Conservation (phyloP, 2,329 filamentous ascomycete genomes). For the Lithohypha guttulata region DNA sequence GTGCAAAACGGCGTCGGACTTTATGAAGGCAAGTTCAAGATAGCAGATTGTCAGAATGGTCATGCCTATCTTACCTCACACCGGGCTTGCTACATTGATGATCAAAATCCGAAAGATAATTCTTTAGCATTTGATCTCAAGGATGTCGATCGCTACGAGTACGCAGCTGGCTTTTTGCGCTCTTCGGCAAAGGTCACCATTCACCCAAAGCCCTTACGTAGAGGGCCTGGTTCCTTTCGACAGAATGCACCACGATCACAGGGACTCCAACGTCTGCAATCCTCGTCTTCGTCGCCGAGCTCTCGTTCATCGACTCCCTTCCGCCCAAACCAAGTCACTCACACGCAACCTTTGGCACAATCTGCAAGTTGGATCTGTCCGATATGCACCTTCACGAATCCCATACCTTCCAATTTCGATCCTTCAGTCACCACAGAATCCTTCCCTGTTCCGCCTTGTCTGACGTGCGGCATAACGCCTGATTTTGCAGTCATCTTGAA, state of each 20-base stretch:
- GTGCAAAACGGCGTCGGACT: slow-evolving; percentile 95
- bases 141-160: slow-evolving; percentile 81
- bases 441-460: slow-evolving; percentile 72
- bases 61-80: slow-evolving; percentile 95
- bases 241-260: slow-evolving; percentile 28
- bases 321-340: slow-evolving; percentile 7
- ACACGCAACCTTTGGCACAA: neutral
- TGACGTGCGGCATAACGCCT: slow-evolving; percentile 90
- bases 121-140: slow-evolving; percentile 80
- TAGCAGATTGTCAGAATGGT: slow-evolving; percentile 86
- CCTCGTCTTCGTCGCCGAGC: slow-evolving; percentile 24
- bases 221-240: slow-evolving; percentile 42
- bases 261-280: slow-evolving; percentile 13
- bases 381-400: slow-evolving; percentile 91
- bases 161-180: slow-evolving; percentile 89
- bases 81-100: slow-evolving; percentile 88
- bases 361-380: slow-evolving; percentile 86
- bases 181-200: slow-evolving; percentile 90
- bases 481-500: slow-evolving; percentile 73
- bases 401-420: slow-evolving; percentile 87
- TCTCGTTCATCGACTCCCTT: slow-evolving; percentile 25
- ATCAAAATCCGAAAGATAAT: slow-evolving; percentile 70
- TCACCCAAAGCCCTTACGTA: slow-evolving; percentile 67
- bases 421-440: slow-evolving; percentile 66
- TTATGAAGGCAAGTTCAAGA: slow-evolving; percentile 96